These are phyloP conservation scores for Penicillium rolfsii DNA, from an alignment of 2,329 filamentous ascomycete species.

Conservation along the genomic window DNA sequence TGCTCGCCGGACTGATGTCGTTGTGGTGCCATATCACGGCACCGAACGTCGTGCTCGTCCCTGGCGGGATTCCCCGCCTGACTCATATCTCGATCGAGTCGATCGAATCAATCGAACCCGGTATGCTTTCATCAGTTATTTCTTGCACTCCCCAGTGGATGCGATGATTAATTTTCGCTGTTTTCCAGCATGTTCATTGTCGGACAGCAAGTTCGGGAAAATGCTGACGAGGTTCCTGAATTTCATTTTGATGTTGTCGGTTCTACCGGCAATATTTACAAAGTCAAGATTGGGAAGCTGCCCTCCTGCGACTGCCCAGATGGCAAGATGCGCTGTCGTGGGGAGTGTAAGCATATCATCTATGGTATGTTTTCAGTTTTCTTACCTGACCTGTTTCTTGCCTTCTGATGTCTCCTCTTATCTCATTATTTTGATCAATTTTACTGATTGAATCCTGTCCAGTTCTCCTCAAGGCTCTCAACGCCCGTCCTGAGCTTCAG, in stretches of 20 bases:
- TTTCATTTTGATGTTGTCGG: conserved; percentile 63
- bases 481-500: conserved; percentile 57
- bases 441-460: conserved; percentile 31
- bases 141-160: too few species aligned
- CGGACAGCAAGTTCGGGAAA: conserved; percentile 51
- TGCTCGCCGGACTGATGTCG: background rate
- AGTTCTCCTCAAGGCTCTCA: conserved; percentile 62
- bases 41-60: conserved; percentile 46
- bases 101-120: conserved; percentile 51
- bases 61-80: conserved; percentile 50
- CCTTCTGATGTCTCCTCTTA: background rate
- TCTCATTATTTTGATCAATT: conserved; percentile 7
- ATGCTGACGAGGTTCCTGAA: conserved; percentile 49
- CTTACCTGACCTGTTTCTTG: background rate
- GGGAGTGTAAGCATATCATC: conserved; percentile 64
- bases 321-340: conserved; percentile 54
- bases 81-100: conserved; percentile 52
- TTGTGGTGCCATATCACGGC: conserved; percentile 8
- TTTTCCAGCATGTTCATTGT: conserved; percentile 59
- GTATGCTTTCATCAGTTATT: conserved; percentile 20
- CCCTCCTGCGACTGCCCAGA: conserved; percentile 62
- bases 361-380: conserved; percentile 51
- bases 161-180: background rate
- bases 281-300: conserved; percentile 56
- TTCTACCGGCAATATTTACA: conserved; percentile 65